These are phyloP conservation scores for Penicillium crustosum DNA, from an alignment of 2,329 filamentous ascomycete genomes.

Conservation along the genomic window DNA sequence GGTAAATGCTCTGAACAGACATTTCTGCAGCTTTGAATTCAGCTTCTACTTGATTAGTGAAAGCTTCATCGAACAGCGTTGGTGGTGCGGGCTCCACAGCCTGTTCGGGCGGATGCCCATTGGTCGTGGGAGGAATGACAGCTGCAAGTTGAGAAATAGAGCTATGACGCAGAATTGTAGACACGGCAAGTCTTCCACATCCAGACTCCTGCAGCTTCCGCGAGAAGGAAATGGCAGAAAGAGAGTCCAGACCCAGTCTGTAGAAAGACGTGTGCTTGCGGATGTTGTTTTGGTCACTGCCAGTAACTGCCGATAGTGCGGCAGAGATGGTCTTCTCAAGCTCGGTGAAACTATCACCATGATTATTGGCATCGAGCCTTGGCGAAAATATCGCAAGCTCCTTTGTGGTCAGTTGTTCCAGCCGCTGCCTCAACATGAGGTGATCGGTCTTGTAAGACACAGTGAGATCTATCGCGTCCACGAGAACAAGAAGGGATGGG, in stretches of 20 bases:
- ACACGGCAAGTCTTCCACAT: constrained; percentile 60
- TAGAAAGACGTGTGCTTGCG: constrained; percentile 70
- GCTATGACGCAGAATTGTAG: constrained; percentile 66
- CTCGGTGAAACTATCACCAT: constrained; percentile 50
- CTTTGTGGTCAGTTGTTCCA: constrained; percentile 48
- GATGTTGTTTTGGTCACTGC: constrained; percentile 50
- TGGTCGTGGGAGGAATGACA: constrained; percentile 17
- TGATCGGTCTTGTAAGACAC: constrained; percentile 73
- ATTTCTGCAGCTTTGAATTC: constrained; percentile 36
- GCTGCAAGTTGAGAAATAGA: constrained; percentile 62
- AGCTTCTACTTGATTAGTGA: constrained; percentile 33
- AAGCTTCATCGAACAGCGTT: constrained; percentile 24
- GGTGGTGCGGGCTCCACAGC: not conserved
- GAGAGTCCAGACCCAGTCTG: constrained; percentile 77
- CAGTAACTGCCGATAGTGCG: constrained; percentile 54
- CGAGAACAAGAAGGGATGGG: constrained; percentile 69
- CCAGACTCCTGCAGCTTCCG: constrained; percentile 54
- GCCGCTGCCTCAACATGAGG: constrained; percentile 50
- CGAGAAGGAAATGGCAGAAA: constrained; percentile 73
- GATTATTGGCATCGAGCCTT: constrained; percentile 27
- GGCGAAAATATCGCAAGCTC: constrained; percentile 47
- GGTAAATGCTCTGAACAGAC: constrained; percentile 60
- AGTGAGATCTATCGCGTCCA: constrained; percentile 69
- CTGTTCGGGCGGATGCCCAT: constrained; percentile 1
- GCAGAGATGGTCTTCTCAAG: constrained; percentile 58